These are phyloP conservation scores for Epichloe typhina DNA, from an alignment of 2,329 filamentous ascomycete species.

Conservation along the genomic window DNA sequence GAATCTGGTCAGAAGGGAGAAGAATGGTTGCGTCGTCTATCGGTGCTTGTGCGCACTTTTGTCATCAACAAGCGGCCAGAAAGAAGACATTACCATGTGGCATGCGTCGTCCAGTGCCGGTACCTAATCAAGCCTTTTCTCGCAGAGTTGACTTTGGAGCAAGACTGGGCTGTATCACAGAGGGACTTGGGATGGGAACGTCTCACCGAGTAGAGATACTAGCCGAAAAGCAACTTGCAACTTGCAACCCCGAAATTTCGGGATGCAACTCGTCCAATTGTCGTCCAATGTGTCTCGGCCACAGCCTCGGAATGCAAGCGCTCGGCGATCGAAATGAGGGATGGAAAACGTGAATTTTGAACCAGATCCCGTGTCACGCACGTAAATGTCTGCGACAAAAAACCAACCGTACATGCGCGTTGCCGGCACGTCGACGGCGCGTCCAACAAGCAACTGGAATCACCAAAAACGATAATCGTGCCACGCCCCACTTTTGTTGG, in stretches of 20 bases:
- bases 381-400: not conserved
- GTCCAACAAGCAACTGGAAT: not conserved
- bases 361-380: not conserved
- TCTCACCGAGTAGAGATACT: too few relatives aligned
- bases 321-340: not conserved
- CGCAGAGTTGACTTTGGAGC: too few relatives aligned
- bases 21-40: not conserved
- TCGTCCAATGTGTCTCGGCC: not conserved
- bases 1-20: not conserved
- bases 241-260: not conserved
- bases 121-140: too few relatives aligned
- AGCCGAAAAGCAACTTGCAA: not conserved
- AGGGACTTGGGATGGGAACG: too few relatives aligned
- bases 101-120: too few relatives aligned
- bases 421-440: not conserved
- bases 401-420: not conserved
- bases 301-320: not conserved
- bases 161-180: too few relatives aligned
- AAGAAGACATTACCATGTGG: too few relatives aligned
- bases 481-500: too few relatives aligned
- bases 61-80: too few relatives aligned
- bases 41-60: too few relatives aligned
- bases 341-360: not conserved
- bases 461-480: not conserved
- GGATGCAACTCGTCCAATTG: not conserved